Conservation (phyloP, 2,329 filamentous ascomycete genomes). For the Nannizziopsis barbatae region DNA sequence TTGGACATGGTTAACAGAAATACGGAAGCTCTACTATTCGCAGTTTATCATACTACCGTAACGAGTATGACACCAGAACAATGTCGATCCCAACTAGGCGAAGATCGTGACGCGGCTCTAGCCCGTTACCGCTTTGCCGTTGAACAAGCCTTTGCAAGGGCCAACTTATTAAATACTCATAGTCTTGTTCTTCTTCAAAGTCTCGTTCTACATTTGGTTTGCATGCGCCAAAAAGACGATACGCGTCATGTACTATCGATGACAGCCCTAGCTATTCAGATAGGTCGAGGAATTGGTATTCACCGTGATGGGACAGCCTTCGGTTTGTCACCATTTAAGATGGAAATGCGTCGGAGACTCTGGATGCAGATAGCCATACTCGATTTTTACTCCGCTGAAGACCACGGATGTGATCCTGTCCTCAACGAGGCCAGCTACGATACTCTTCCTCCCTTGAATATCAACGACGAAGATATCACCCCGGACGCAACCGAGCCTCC, state of each 20-base stretch:
- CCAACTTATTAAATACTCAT: conserved; percentile 52
- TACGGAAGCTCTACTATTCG: conserved; percentile 48
- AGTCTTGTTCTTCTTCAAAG: conserved; percentile 53
- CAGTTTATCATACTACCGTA: conserved; percentile 50
- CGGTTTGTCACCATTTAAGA: conserved; percentile 39
- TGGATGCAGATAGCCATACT: conserved; percentile 43
- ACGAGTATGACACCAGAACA: conserved; percentile 32
- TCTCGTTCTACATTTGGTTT: conserved; percentile 50
- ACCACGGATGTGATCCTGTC: conserved; percentile 39
- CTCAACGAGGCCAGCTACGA: conserved; percentile 38
- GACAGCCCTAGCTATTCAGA: conserved; percentile 32
- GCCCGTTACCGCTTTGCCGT: conserved; percentile 50
- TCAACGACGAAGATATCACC: conserved; percentile 43
- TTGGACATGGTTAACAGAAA: conserved; percentile 42
- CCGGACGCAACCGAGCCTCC: conserved; percentile 41
- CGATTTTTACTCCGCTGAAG: conserved; percentile 41
- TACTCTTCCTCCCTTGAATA: conserved; percentile 40
- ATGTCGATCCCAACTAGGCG: conserved; percentile 38
- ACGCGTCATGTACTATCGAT: conserved; percentile 36
- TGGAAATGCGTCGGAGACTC: conserved; percentile 42
- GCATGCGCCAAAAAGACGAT: conserved; percentile 33
- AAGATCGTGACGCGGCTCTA: conserved; percentile 41
- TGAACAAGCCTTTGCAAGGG: conserved; percentile 53
- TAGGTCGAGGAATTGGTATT: conserved; percentile 38
- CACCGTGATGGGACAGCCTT: conserved; percentile 43